Conservation (phyloP, 768 basidiomycete species). For the Xerocomus potaroensis region DNA sequence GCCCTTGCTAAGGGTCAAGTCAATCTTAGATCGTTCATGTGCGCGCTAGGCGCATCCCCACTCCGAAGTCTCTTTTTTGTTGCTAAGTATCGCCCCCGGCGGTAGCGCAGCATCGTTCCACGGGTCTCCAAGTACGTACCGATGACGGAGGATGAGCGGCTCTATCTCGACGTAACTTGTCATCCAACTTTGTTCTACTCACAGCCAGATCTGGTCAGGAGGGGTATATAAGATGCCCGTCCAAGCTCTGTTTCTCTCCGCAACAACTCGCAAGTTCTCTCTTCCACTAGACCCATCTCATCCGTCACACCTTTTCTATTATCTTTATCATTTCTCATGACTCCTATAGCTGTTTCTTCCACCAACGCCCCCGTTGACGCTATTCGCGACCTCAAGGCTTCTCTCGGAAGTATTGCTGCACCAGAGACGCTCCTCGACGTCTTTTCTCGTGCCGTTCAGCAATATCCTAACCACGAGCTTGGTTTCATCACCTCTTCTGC, state of each 20-base stretch:
- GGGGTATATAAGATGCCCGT: neutral
- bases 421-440: slow-evolving; percentile 17
- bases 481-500: slow-evolving; percentile 24
- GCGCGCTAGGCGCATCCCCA: no score
- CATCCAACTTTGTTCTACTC: no score
- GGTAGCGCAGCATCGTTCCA: no score
- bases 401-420: neutral
- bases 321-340: neutral
- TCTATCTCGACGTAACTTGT: no score
- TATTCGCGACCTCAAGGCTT: neutral
- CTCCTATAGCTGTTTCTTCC: neutral
- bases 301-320: neutral
- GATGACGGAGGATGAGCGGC: neutral
- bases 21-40: no score
- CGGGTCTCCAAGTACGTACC: neutral
- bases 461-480: slow-evolving; percentile 21
- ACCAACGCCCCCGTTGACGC: neutral
- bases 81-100: neutral
- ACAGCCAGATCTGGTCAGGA: neutral
- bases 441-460: slow-evolving; percentile 14
- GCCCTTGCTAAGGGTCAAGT: neutral
- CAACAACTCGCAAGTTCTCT: neutral
- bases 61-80: no score
- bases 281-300: neutral
- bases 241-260: neutral